Percentiles rank a stretch among this genome's conserved stretches.
phyloP scores from a whole-genome alignment of 192 early-diverging fungal genomes.

The Powellomyces hirtus region DNA sequence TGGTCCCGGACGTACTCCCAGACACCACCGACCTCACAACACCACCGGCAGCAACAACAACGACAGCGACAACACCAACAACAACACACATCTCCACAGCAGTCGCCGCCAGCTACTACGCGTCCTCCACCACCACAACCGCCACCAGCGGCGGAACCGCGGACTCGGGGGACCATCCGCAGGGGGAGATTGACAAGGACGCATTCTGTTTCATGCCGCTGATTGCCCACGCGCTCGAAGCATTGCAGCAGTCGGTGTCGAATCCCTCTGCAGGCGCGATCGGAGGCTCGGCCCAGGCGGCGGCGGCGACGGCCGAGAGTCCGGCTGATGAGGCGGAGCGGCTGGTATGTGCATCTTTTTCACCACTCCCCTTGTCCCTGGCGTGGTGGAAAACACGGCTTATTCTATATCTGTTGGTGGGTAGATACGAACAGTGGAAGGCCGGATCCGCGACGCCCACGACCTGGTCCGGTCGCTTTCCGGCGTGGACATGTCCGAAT shows the following conservation, averaged over 20 bases:
- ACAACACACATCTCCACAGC: too few relatives aligned
- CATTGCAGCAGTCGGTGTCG: not conserved
- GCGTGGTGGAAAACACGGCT: not conserved
- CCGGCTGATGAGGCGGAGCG: not conserved
- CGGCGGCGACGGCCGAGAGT: not conserved
- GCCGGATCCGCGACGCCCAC: not conserved
- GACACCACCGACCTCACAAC: too few relatives aligned
- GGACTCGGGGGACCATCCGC: too few relatives aligned
- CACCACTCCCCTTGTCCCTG: too few relatives aligned
- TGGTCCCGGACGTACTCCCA: too few relatives aligned
- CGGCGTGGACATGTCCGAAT: not conserved
- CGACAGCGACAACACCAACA: too few relatives aligned
- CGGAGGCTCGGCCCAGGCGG: not conserved
- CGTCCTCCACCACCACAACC: too few relatives aligned
- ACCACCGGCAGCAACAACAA: too few relatives aligned
- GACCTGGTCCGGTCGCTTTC: not conserved
- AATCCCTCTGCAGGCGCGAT: not conserved
- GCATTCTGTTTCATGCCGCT: too few relatives aligned
- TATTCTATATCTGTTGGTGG: not conserved
- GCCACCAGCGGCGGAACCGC: too few relatives aligned
- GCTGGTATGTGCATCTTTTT: not conserved
- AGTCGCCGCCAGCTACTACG: too few relatives aligned
- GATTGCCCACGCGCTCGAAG: not conserved
- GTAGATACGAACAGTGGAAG: not conserved
- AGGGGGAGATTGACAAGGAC: too few relatives aligned